Evolutionary conservation across 257 asterid species (phyloP).

Genomic region (Lantana camara): DNA sequence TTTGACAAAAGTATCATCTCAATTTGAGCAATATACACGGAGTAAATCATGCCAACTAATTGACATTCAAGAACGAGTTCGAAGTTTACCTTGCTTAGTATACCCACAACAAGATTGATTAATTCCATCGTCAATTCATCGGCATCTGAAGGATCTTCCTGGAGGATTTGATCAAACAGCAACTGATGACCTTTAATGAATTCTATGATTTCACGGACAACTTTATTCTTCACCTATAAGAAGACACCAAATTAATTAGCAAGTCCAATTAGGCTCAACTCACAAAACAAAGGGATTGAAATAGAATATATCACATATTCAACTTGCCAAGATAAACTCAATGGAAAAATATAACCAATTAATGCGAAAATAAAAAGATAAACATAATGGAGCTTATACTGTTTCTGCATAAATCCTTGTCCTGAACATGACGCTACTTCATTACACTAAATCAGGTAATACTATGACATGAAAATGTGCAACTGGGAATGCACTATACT

Average conservation of each 20-base stretch:
- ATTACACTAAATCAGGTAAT: not conserved
- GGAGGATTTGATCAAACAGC: constrained; percentile 89
- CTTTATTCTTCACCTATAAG: constrained; percentile 84
- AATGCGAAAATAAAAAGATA: not conserved
- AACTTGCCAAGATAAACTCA: no score
- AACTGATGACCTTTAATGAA: constrained; percentile 76
- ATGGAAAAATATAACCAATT: constrained; percentile 5
- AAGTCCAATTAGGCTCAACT: constrained; percentile 7
- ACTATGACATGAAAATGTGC: not conserved
- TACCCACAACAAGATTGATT: constrained; percentile 72
- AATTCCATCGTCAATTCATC: constrained; percentile 81
- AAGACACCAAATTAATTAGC: constrained; percentile 26
- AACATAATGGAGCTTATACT: constrained; percentile 1
- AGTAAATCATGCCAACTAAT: constrained; percentile 8
- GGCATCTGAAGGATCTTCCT: constrained; percentile 69
- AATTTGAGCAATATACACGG: constrained; percentile 17
- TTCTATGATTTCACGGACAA: constrained; percentile 84
- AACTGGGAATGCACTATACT: not conserved
- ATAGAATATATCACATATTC: not conserved
- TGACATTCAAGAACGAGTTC: constrained; percentile 24
- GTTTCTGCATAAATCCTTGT: constrained; percentile 11
- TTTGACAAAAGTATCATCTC: not conserved
- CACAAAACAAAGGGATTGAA: constrained; percentile 11
- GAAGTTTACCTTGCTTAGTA: constrained; percentile 83
- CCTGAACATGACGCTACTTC: not conserved